phyloP scores from a whole-genome alignment of 441 rosid species.

The Pelargonium fulgidum region DNA sequence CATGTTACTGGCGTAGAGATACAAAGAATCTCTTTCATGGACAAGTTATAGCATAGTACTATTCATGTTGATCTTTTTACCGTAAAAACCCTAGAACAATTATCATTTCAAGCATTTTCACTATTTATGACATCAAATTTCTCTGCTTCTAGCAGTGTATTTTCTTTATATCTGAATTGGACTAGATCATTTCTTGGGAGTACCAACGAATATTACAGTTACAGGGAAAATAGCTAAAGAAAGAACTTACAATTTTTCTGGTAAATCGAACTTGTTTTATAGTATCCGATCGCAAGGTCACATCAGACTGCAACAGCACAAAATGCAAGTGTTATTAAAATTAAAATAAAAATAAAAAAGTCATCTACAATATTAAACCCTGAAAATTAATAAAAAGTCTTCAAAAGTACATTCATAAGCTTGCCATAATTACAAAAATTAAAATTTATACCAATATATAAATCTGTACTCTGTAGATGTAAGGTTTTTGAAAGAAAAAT shows the following conservation, averaged over 20 bases:
- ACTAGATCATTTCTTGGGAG: not conserved
- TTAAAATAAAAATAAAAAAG: too few relatives aligned
- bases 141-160: not conserved
- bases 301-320: slow-evolving; percentile 37
- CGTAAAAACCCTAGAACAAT: not conserved
- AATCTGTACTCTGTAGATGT: too few relatives aligned
- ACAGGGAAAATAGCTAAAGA: slow-evolving; percentile 13
- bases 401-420: too few relatives aligned
- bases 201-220: slow-evolving; percentile 12
- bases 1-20: not conserved
- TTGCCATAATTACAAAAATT: too few relatives aligned
- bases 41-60: not conserved
- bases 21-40: not conserved
- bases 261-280: slow-evolving; percentile 76
- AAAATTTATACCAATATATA: too few relatives aligned
- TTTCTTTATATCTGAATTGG: not conserved
- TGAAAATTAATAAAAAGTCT: too few relatives aligned
- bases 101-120: not conserved
- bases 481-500: too few relatives aligned
- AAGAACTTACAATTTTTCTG: slow-evolving; percentile 61
- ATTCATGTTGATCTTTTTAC: not conserved
- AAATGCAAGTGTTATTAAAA: not conserved
- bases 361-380: too few relatives aligned
- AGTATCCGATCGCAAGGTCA: slow-evolving; percentile 39
- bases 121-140: not conserved